phyloP scores from a whole-genome alignment of 306 rosid species.

The Hylodesmum podocarpum region DNA sequence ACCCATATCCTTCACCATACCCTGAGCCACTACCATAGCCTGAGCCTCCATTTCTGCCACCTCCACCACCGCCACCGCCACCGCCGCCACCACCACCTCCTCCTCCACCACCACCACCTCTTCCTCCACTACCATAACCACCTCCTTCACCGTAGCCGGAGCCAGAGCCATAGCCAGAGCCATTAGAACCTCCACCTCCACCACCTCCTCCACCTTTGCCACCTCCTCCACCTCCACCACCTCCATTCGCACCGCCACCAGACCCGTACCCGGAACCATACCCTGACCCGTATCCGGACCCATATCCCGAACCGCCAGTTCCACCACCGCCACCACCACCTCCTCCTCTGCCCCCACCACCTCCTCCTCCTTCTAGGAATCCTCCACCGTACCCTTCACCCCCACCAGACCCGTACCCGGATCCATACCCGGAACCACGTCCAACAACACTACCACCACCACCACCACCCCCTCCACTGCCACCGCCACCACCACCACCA shows the following conservation, averaged over 20 bases:
- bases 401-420: conserved; percentile 51
- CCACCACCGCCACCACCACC: conserved; percentile 58
- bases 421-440: conserved; percentile 46
- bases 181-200: conserved; percentile 41
- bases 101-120: conserved; percentile 23
- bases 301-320: conserved; percentile 52
- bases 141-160: conserved; percentile 43
- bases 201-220: conserved; percentile 54
- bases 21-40: conserved; percentile 58
- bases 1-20: conserved; percentile 54
- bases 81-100: conserved; percentile 35
- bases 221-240: conserved; percentile 50
- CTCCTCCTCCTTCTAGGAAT: conserved; percentile 37
- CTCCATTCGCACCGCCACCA: conserved; percentile 39
- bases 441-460: conserved; percentile 21
- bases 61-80: conserved; percentile 18
- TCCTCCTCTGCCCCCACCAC: conserved; percentile 42
- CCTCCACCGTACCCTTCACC: conserved; percentile 51
- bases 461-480: conserved; percentile 22
- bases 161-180: conserved; percentile 55
- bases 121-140: conserved; percentile 34
- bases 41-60: conserved; percentile 35
- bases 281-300: conserved; percentile 55
- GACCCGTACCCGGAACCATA: conserved; percentile 47
- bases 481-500: conserved; percentile 16